Evolutionary conservation across 352 stramenopile genomes (phyloP), one percentile per base, ranked within the genome.

Genomic region (Blastocystis sp.): DNA sequence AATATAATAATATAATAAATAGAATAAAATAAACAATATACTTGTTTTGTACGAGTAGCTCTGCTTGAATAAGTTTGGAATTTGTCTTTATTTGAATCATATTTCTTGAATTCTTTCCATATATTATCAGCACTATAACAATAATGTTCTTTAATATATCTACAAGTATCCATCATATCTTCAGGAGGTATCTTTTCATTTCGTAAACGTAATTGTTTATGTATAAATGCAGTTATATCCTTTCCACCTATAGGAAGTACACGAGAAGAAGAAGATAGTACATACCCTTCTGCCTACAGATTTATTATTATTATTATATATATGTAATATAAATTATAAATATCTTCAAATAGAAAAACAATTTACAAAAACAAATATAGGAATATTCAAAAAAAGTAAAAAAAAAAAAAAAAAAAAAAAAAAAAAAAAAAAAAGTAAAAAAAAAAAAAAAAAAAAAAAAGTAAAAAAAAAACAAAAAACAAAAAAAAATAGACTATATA

Each of bases 41-140:
- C 39, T 19, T 56, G 43, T 10, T 43, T 18, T 5, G 57, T 72
- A 19, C 58, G 44, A 35, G 41, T 40, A 25, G 75, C 64, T 19
- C 44, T 66, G n/a, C 71, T 82, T 16, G 65, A 66, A 72, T 88
- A 90, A 59, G 77, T 82, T 37, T 84, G 65, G 47, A 93, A 90
- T 66, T 91, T 93, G 47, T 80, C 72, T 0, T 81, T 81, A 52
- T 93, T 86, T 4, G 64, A 27, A 67, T 94, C 85, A 73, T 90
- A 94, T 57, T 93, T 93, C n/a, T 75, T 77, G 67, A 90, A 94
- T 68, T 94, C 85, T 68, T 93, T 91, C 32, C 78, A 82, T 24
- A 94, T 64, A 66, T 94, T 84, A 52, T 79, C 83, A 69, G 81
- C 91, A 64, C 90, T 82, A 73, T 94, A 94, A 66, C 77, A 88